phyloP scores from a whole-genome alignment of 805 yeast species.

The Starmera quercuum region DNA sequence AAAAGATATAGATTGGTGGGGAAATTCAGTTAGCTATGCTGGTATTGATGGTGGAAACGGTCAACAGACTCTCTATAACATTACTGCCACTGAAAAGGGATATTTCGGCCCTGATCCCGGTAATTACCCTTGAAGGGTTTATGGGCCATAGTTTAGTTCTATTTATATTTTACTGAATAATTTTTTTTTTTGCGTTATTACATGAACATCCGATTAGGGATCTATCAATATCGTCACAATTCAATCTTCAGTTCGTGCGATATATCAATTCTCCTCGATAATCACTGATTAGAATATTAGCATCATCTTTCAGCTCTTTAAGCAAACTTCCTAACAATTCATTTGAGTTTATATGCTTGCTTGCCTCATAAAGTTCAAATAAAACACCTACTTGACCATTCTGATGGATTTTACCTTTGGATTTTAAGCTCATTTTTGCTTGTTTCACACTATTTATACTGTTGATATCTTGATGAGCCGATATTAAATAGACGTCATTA shows the following conservation, averaged over 20 bases:
- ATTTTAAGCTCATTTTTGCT: conserved; percentile 10
- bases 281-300: too few species aligned
- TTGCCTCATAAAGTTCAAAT: conserved; percentile 61
- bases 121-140: conserved; percentile 31
- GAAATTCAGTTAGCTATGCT: conserved; percentile 24
- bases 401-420: conserved; percentile 6
- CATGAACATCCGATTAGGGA: too few species aligned
- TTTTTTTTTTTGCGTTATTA: too few species aligned
- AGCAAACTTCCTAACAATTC: too few species aligned
- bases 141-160: too few species aligned
- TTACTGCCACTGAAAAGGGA: conserved; percentile 11
- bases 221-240: too few species aligned
- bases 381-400: conserved; percentile 39
- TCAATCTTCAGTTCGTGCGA: too few species aligned
- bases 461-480: conserved; percentile 18
- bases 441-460: conserved; percentile 1
- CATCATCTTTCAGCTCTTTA: too few species aligned
- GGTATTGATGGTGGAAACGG: conserved; percentile 14
- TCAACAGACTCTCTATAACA: conserved; percentile 8
- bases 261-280: too few species aligned
- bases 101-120: conserved; percentile 23
- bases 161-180: too few species aligned
- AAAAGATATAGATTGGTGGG: conserved; percentile 51
- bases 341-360: too few species aligned
- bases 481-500: conserved; percentile 47